Conservation (phyloP, 176 grass and related monocot species). For the Paspalum notatum region DNA sequence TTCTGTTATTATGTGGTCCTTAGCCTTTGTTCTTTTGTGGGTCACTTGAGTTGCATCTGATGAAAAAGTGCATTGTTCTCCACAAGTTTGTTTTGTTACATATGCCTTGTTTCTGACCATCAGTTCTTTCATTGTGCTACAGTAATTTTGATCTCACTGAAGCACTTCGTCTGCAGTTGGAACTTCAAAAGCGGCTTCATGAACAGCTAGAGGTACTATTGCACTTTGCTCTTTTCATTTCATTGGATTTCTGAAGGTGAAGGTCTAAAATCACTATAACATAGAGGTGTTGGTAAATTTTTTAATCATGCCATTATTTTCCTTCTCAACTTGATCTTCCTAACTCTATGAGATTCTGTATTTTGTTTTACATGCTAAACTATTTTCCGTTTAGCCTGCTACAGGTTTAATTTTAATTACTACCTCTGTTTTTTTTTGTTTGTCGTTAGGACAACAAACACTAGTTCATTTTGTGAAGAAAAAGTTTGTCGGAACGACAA, state of each 20-base stretch:
- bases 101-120: conserved; percentile 14
- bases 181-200: conserved; percentile 96
- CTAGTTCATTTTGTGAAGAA: too few species aligned
- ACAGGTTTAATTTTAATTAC: not conserved
- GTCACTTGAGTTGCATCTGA: conserved; percentile 43
- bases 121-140: conserved; percentile 42
- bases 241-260: not conserved
- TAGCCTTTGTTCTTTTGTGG: conserved; percentile 25
- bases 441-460: too few species aligned
- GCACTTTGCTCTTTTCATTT: conserved; percentile 7
- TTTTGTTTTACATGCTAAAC: not conserved
- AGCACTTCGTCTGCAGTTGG: conserved; percentile 89
- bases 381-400: not conserved
- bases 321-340: not conserved
- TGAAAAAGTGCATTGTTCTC: not conserved
- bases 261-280: conserved; percentile 17
- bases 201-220: conserved; percentile 92
- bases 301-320: conserved; percentile 22
- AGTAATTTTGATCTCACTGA: conserved; percentile 89
- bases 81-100: not conserved
- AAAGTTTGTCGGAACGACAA: too few species aligned
- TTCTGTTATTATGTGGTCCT: not conserved
- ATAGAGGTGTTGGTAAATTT: conserved; percentile 3
- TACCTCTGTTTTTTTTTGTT: too few species aligned
- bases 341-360: not conserved